Percentiles rank a stretch among this genome's conserved stretches.
Conservation (phyloP, 225 moss, liverwort and hornwort species). For the Marchantia polymorpha region DNA sequence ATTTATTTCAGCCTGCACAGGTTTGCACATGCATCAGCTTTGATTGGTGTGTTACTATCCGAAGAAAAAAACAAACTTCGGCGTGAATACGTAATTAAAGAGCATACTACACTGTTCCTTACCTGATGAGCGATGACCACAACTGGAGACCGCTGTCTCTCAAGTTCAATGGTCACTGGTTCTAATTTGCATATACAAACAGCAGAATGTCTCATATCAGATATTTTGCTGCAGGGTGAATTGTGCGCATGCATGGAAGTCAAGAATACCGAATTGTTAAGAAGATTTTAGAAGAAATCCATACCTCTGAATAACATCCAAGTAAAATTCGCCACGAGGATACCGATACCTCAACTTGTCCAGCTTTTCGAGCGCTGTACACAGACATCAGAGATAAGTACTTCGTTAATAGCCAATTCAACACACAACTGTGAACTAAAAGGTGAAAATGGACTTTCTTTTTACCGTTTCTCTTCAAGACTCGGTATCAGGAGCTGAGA, state of each 20-base stretch:
- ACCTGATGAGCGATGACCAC: constrained; percentile 98
- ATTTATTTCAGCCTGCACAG: not conserved
- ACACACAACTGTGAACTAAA: too few species aligned
- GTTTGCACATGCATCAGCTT: too few species aligned
- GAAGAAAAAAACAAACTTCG: not conserved
- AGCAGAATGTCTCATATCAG: not conserved
- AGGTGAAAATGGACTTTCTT: too few species aligned
- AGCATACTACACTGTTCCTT: not conserved
- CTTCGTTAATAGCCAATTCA: too few species aligned
- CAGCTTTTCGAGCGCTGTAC: constrained; percentile 78
- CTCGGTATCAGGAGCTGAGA: not conserved
- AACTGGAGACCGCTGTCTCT: constrained; percentile 95
- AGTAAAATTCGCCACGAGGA: constrained; percentile 96
- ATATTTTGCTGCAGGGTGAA: not conserved
- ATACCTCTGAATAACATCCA: constrained; percentile 97
- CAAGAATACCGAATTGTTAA: not conserved
- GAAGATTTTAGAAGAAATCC: not conserved
- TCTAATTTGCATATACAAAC: constrained; percentile 62
- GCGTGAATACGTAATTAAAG: too few species aligned
- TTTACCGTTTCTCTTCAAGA: too few species aligned
- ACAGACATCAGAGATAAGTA: not conserved
- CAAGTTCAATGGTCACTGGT: constrained; percentile 97
- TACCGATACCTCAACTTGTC: constrained; percentile 96
- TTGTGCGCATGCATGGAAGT: not conserved
- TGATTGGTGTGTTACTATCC: not conserved